Evolutionary conservation across 371 early-diverging fungal species (phyloP).

Genomic region (Rhizomucor pusillus): DNA sequence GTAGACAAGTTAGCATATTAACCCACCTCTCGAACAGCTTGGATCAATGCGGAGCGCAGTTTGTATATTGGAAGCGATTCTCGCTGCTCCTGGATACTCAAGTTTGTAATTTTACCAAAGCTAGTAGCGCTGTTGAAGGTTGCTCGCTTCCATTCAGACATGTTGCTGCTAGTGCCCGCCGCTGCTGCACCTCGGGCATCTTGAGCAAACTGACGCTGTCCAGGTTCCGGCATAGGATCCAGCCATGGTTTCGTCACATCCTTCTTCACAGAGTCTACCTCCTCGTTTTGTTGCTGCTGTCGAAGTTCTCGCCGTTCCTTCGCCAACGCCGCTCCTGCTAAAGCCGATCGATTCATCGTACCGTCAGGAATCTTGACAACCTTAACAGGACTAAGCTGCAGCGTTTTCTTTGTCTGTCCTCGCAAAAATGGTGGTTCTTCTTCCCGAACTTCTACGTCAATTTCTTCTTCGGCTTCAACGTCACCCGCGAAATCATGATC

Average conservation of each 20-base stretch:
- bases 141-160: constrained; percentile 94
- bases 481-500: constrained; percentile 63
- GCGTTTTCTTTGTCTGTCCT: constrained; percentile 85
- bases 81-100: constrained; percentile 92
- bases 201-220: constrained; percentile 86
- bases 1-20: too few species aligned
- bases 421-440: constrained; percentile 94
- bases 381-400: constrained; percentile 93
- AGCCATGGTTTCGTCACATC: constrained; percentile 90
- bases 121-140: constrained; percentile 88
- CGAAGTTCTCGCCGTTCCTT: constrained; percentile 91
- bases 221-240: constrained; percentile 93
- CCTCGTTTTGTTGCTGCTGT: constrained; percentile 86
- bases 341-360: constrained; percentile 91
- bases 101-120: constrained; percentile 85
- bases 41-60: constrained; percentile 72
- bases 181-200: constrained; percentile 73
- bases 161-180: constrained; percentile 55
- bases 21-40: constrained; percentile 73
- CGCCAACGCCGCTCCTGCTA: constrained; percentile 88
- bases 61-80: constrained; percentile 88
- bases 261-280: constrained; percentile 84
- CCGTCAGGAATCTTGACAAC: constrained; percentile 98
- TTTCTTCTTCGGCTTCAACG: constrained; percentile 90
- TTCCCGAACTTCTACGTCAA: constrained; percentile 95